Evolutionary conservation across 257 asterid genomes (phyloP), one percentile per base, ranked within the genome.

Genomic region (Eustoma russellianum): DNA sequence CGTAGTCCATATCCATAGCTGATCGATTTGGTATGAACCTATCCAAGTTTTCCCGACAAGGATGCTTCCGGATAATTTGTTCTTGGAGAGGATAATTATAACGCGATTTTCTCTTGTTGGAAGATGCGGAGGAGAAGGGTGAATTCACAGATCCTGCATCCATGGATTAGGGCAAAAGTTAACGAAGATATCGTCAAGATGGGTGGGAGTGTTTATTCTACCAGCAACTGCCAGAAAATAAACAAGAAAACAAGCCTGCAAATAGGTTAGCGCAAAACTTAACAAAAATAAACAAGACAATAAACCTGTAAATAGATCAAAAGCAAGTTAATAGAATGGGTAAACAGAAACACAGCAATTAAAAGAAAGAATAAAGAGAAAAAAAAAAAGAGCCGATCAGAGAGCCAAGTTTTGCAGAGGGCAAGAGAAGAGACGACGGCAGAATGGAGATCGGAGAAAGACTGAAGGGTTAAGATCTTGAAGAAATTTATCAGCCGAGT

Each of bases 1-100:
- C 98, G 40, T 73, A 91, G 55, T 84, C 95, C 5, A 86, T 76
- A 62, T 91, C 96, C 83, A 92, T 92, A 0, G 97, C 98, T 1
- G 97, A 92, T 66, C 97, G 79, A 57, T 92, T 92, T 9, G 98
- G 98, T 41, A 91, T 91, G 79, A 91, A 91, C 57, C 98, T 83
- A 63, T 91, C 98, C 86, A 87, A 72, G 43, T 86, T 83, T 47
- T 86, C 94, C 53, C 79, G 64, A 2, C 91, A 86, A 55, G 48
- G 74, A 70, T 67, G 79, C 58, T 79, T 70, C 14, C 74, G 92
- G 41, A 77, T 75, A 66, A 57, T 50, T 58, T 76, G 88, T 53
- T 88, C 94, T 67, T 80, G 90, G 14, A 86, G 94, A 33, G 94
- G 97, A 63, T 35, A 65, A 41, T 93, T 72, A 15, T 83, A 73